Conservation (phyloP, 164 flowering plant genomes). For the Platanus orientalis region DNA sequence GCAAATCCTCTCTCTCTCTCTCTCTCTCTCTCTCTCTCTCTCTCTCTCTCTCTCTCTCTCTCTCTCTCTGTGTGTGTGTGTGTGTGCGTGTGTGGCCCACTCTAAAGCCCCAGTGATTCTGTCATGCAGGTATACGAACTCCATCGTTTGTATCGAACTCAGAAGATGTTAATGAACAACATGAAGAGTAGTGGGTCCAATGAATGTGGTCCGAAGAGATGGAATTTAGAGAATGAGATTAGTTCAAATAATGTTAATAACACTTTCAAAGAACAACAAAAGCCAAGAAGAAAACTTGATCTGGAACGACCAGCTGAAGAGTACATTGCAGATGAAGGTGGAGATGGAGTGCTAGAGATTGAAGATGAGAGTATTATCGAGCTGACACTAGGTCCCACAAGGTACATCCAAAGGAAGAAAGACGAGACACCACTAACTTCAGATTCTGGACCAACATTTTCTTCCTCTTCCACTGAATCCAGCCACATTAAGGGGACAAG, state of each 20-base stretch:
- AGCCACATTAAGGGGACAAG: conserved; percentile 32
- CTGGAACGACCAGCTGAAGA: conserved; percentile 49
- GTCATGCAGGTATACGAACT: conserved; percentile 65
- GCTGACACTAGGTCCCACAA: conserved; percentile 65
- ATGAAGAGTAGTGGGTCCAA: conserved; percentile 11
- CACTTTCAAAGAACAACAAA: conserved; percentile 8
- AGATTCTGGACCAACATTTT: conserved; percentile 48
- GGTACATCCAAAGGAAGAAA: conserved; percentile 28
- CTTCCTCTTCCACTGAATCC: conserved; percentile 58
- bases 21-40: too few species aligned
- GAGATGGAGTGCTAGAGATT: conserved; percentile 20
- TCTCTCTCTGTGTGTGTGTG: too few species aligned
- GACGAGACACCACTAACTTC: conserved; percentile 27
- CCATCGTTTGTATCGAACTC: conserved; percentile 70
- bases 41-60: too few species aligned
- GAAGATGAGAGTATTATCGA: conserved; percentile 52
- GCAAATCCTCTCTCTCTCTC: background rate
- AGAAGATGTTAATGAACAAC: conserved; percentile 65
- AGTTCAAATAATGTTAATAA: conserved; percentile 7
- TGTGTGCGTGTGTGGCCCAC: background rate
- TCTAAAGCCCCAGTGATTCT: background rate
- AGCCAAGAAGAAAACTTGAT: conserved; percentile 26
- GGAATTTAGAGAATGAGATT: conserved; percentile 11
- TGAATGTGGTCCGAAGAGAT: conserved; percentile 6
- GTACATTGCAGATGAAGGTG: conserved; percentile 21